A percentile compares a stretch with the other conserved stretches of the same genome.
phyloP scores from a whole-genome alignment of 495 filamentous ascomycete species.

The Neurospora terricola region DNA sequence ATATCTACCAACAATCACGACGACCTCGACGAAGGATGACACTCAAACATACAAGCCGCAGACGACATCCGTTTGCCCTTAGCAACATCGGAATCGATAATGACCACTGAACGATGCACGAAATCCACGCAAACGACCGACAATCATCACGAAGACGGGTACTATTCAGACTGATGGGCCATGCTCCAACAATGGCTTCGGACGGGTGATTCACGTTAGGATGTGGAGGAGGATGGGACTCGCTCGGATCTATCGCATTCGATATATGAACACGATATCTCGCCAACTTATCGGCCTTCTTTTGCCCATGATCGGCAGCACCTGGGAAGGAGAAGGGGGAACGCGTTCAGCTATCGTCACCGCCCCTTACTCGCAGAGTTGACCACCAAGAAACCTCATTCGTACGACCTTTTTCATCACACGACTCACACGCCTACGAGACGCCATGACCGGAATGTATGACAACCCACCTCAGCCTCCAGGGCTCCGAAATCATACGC shows the following conservation, averaged over 20 bases:
- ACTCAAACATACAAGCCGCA: not conserved
- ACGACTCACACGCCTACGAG: conserved; percentile 10
- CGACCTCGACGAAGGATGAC: not conserved
- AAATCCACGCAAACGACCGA: not conserved
- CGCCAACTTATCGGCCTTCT: not conserved
- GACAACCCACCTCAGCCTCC: conserved; percentile 74
- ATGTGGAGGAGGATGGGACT: not conserved
- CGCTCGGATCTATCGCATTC: not conserved
- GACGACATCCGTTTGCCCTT: not conserved
- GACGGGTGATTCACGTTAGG: not conserved
- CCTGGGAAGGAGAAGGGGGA: not conserved
- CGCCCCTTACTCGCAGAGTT: not conserved
- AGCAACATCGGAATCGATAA: not conserved
- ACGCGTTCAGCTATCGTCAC: not conserved
- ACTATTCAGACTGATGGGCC: not conserved
- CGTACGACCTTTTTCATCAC: not conserved
- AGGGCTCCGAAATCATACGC: conserved; percentile 76
- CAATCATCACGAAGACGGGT: not conserved
- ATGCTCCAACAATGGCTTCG: not conserved
- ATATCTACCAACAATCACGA: not conserved
- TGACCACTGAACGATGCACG: not conserved
- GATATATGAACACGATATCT: not conserved
- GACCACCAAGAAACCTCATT: not conserved
- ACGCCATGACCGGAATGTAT: conserved; percentile 34
- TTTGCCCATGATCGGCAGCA: not conserved